Conservation (phyloP, 768 basidiomycete genomes). For the Tylopilus plumbeoviolaceoides region DNA sequence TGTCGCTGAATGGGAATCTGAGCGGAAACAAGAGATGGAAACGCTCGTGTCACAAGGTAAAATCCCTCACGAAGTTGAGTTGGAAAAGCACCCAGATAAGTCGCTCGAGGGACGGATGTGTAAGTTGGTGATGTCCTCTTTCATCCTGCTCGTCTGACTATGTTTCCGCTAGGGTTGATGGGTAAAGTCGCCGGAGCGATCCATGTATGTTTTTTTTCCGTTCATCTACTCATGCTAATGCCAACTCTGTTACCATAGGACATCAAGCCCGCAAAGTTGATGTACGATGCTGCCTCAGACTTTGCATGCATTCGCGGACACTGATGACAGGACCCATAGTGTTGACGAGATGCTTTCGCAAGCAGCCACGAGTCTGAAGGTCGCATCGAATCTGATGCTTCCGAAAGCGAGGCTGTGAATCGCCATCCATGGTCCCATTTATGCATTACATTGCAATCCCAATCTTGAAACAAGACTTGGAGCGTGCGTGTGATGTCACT, state of each 20-base stretch:
- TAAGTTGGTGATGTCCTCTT: constrained; percentile 31
- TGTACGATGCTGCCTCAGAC: constrained; percentile 43
- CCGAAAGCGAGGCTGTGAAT: constrained; percentile 47
- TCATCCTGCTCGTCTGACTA: constrained; percentile 1
- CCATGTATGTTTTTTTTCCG: constrained; percentile 36
- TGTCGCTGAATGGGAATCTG: constrained; percentile 71
- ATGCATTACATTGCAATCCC: not conserved
- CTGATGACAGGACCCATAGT: constrained; percentile 35
- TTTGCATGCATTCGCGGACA: constrained; percentile 2
- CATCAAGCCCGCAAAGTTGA: constrained; percentile 80
- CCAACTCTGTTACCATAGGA: constrained; percentile 39
- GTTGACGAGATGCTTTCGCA: constrained; percentile 78
- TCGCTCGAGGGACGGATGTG: constrained; percentile 57
- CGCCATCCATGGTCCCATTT: not conserved
- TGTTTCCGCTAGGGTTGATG: constrained; percentile 57
- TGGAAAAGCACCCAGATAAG: constrained; percentile 64
- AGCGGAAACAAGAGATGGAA: constrained; percentile 54
- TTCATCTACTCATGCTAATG: constrained; percentile 5
- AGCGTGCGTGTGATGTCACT: not conserved
- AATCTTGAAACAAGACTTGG: not conserved
- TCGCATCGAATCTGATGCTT: constrained; percentile 39
- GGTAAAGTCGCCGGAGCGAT: constrained; percentile 74
- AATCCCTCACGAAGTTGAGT: constrained; percentile 73
- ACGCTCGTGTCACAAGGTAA: constrained; percentile 57
- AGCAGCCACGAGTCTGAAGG: constrained; percentile 55